Conservation (phyloP, 2,329 filamentous ascomycete species). For the Neophaeococcomyces mojaviensis region DNA sequence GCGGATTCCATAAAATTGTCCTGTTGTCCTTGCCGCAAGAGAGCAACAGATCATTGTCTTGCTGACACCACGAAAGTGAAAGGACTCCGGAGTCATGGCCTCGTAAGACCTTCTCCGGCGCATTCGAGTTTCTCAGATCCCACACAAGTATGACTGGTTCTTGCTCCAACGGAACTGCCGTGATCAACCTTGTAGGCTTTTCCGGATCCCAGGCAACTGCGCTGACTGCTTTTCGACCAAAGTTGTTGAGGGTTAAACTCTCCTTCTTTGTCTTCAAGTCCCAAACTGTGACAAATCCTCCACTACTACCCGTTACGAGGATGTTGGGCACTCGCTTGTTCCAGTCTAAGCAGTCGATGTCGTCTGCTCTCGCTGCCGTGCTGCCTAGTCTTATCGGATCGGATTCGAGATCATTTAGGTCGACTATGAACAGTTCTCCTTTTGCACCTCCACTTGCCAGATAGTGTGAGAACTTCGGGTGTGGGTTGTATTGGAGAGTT, state of each 20-base stretch:
- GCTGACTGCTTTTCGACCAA: slow-evolving; percentile 84
- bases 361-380: slow-evolving; percentile 79
- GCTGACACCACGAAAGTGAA: slow-evolving; percentile 88
- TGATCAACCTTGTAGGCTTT: slow-evolving; percentile 79
- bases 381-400: slow-evolving; percentile 77
- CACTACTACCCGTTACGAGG: slow-evolving; percentile 83
- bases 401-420: slow-evolving; percentile 80
- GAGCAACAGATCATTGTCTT: slow-evolving; percentile 80
- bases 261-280: slow-evolving; percentile 98
- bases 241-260: slow-evolving; percentile 84
- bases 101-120: slow-evolving; percentile 73
- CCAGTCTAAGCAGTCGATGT: slow-evolving; percentile 95
- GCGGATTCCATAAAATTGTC: slow-evolving; percentile 92
- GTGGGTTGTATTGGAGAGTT: slow-evolving; percentile 80
- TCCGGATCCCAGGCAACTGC: slow-evolving; percentile 96
- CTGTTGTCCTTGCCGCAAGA: slow-evolving; percentile 96
- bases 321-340: slow-evolving; percentile 98
- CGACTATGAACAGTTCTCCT: slow-evolving; percentile 93
- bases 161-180: slow-evolving; percentile 81
- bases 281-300: slow-evolving; percentile 96
- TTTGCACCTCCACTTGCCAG: slow-evolving; percentile 88
- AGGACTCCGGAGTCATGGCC: slow-evolving; percentile 93
- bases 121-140: slow-evolving; percentile 94
- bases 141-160: slow-evolving; percentile 83
- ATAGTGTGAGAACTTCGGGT: slow-evolving; percentile 75